Evolutionary conservation across 139 green algal genomes (phyloP).

Genomic region (Chlamydomonas sphaeroides): DNA sequence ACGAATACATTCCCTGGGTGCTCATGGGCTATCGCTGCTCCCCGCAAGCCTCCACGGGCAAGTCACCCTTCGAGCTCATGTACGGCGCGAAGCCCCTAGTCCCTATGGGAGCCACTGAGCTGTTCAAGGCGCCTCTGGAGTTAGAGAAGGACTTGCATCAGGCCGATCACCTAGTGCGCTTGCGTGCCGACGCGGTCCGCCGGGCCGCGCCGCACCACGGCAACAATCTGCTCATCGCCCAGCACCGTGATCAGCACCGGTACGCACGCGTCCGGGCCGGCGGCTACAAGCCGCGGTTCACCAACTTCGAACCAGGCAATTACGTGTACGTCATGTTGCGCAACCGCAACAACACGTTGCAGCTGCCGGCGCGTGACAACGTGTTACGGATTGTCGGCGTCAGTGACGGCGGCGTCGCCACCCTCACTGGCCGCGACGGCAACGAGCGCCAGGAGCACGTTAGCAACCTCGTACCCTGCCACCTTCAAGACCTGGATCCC

Average conservation of each 20-base stretch:
- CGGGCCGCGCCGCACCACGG: too few relatives aligned
- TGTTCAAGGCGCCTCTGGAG: too few relatives aligned
- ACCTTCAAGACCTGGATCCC: conserved; percentile 5
- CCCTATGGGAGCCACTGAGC: too few relatives aligned
- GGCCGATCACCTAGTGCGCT: too few relatives aligned
- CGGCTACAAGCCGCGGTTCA: background rate
- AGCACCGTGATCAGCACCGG: conserved; percentile 34
- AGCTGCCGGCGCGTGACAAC: conserved; percentile 1
- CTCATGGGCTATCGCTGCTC: conserved; percentile 45
- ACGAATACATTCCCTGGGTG: conserved; percentile 33
- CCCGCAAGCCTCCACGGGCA: too few relatives aligned
- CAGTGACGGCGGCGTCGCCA: background rate
- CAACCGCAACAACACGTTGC: conserved; percentile 2
- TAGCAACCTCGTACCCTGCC: background rate
- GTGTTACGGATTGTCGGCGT: conserved; percentile 5
- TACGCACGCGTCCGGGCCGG: conserved; percentile 23
- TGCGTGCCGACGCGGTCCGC: too few relatives aligned
- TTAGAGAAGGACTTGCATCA: too few relatives aligned
- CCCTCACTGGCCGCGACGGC: conserved; percentile 23
- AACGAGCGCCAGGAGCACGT: background rate
- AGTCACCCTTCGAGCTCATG: too few relatives aligned
- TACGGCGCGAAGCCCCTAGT: too few relatives aligned
- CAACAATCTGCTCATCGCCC: conserved; percentile 38
- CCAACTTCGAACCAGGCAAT: conserved; percentile 7
- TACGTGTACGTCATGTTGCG: conserved; percentile 27